Conservation (phyloP, 1,139 yeast species). For the Martiniozyma asiatica region DNA sequence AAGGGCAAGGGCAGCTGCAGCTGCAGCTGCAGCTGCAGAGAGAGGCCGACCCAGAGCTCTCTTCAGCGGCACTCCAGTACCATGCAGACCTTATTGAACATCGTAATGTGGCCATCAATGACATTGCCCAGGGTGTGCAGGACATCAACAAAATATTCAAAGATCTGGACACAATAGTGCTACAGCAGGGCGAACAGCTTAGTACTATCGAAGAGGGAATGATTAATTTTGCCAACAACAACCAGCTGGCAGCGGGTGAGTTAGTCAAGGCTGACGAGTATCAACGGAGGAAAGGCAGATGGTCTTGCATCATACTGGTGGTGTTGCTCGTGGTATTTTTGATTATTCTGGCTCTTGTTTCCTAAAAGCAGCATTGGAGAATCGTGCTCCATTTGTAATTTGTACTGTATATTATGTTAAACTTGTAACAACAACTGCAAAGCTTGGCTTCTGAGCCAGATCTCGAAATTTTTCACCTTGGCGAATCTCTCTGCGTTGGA, state of each 20-base stretch:
- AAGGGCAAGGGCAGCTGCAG: background rate
- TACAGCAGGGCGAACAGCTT: constrained; percentile 74
- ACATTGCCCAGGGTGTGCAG: constrained; percentile 63
- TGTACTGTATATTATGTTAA: no score
- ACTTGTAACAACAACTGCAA: no score
- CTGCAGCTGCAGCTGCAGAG: background rate
- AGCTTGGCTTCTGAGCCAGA: no score
- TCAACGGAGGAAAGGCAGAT: constrained; percentile 56
- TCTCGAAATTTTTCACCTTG: no score
- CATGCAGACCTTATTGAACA: constrained; percentile 61
- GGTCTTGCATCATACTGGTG: constrained; percentile 46
- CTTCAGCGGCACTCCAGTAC: constrained; percentile 22
- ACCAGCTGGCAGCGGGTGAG: constrained; percentile 62
- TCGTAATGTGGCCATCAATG: constrained; percentile 59
- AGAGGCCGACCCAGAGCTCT: background rate
- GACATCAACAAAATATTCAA: constrained; percentile 80
- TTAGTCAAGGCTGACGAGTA: constrained; percentile 62
- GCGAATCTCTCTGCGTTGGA: no score
- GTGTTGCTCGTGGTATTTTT: background rate
- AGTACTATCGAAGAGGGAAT: constrained; percentile 78
- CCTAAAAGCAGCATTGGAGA: background rate
- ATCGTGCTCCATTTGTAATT: no score
- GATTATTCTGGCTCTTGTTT: constrained; percentile 17
- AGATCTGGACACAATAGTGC: constrained; percentile 65
- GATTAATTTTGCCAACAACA: constrained; percentile 48